Evolutionary conservation across 2,329 filamentous ascomycete genomes (phyloP).

Genomic region (Atkinsonella hypoxylon): DNA sequence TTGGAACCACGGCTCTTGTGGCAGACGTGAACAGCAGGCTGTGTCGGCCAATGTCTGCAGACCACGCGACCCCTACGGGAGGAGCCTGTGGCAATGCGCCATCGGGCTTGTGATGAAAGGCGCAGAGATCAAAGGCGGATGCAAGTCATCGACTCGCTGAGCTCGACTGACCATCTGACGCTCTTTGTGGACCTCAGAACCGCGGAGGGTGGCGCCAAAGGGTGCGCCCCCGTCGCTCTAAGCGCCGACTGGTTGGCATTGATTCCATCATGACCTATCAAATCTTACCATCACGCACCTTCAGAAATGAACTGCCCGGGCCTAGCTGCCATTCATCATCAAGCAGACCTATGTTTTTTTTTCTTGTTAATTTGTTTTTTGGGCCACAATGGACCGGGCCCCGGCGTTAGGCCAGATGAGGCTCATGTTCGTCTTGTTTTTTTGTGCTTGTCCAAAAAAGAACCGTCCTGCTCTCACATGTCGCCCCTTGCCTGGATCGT

Average conservation of each 20-base stretch:
- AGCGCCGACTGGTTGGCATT: conserved; percentile 24
- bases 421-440: conserved; percentile 5
- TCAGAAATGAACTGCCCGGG: conserved; percentile 13
- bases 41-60: conserved; percentile 20
- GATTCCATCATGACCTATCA: conserved; percentile 21
- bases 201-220: conserved; percentile 24
- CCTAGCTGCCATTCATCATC: conserved; percentile 11
- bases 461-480: neutral
- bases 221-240: conserved; percentile 21
- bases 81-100: conserved; percentile 16
- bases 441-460: conserved; percentile 6
- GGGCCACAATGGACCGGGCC: conserved; percentile 9
- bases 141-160: conserved; percentile 33
- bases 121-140: conserved; percentile 10
- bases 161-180: conserved; percentile 23
- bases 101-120: conserved; percentile 1
- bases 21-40: neutral
- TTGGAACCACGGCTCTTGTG: conserved; percentile 3
- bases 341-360: conserved; percentile 6
- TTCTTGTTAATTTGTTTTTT: neutral
- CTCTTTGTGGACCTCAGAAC: conserved; percentile 23
- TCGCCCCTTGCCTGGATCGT: conserved; percentile 4
- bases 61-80: conserved; percentile 17
- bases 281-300: conserved; percentile 13
- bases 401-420: conserved; percentile 9